phyloP scores from a whole-genome alignment of 2,329 filamentous ascomycete genomes.

The Exophiala viscosa region DNA sequence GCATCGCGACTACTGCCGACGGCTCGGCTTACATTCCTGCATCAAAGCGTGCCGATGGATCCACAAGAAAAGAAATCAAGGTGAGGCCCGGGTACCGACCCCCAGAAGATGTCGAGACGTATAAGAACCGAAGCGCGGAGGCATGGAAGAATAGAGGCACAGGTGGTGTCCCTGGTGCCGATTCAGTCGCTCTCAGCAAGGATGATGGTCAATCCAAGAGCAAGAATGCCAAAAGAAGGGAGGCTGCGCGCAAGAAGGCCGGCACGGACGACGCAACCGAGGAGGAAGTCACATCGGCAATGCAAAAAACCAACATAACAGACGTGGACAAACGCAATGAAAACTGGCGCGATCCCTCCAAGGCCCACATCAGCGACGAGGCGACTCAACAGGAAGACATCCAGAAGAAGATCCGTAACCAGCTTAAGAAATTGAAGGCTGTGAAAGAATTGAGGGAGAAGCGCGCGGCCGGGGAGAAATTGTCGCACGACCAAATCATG shows the following conservation, averaged over 20 bases:
- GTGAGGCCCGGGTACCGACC: conserved; percentile 91
- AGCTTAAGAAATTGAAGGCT: conserved; percentile 93
- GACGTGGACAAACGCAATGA: conserved; percentile 28
- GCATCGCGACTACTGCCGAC: conserved; percentile 74
- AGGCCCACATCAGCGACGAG: conserved; percentile 29
- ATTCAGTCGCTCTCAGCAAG: conserved; percentile 48
- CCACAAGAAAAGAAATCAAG: conserved; percentile 88
- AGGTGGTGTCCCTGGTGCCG: conserved; percentile 72
- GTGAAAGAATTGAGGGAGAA: conserved; percentile 86
- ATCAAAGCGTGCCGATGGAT: conserved; percentile 81
- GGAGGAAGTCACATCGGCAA: conserved; percentile 33
- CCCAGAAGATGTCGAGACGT: conserved; percentile 91
- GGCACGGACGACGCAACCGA: conserved; percentile 43
- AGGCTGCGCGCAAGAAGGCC: conserved; percentile 57
- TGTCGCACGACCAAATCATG: conserved; percentile 91
- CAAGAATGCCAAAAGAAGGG: conserved; percentile 81
- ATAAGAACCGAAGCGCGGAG: conserved; percentile 88
- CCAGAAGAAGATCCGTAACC: conserved; percentile 86
- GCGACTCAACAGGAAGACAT: conserved; percentile 69
- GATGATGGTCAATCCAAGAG: conserved; percentile 57
- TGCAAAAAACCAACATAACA: conserved; percentile 19
- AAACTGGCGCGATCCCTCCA: conserved; percentile 27
- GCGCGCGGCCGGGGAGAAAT: conserved; percentile 76
- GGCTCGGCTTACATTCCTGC: conserved; percentile 88
- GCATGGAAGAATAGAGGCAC: conserved; percentile 72